Percentiles rank a stretch among this genome's conserved stretches.
These are phyloP conservation scores for Rosa hybrid DNA, from an alignment of 331 rosid genomes.

Conservation along the genomic window DNA sequence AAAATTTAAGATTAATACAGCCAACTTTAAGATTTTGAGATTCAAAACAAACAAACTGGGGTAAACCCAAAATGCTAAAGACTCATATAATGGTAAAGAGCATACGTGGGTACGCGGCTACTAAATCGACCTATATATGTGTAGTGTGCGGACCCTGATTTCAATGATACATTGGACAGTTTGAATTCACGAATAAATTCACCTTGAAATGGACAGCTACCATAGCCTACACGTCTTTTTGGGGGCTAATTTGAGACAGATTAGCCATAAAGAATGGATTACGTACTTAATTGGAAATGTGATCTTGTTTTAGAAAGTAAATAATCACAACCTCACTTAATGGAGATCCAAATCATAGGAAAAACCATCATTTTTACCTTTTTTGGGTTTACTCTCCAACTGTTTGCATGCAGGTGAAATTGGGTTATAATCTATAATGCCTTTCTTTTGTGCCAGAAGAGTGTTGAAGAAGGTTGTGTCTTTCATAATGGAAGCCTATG, in stretches of 20 bases:
- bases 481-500: slow-evolving; percentile 22
- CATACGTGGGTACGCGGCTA: too few species aligned
- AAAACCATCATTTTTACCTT: slow-evolving; percentile 9
- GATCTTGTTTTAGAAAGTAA: background rate
- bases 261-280: background rate
- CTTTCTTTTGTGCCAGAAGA: background rate
- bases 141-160: background rate
- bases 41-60: too few species aligned
- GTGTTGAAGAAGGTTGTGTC: slow-evolving; percentile 17
- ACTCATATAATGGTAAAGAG: background rate
- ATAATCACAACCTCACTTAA: background rate
- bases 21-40: too few species aligned
- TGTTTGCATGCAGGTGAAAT: slow-evolving; percentile 2
- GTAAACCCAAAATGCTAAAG: too few species aligned
- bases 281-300: background rate
- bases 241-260: background rate
- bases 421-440: background rate
- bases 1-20: too few species aligned
- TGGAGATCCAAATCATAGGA: slow-evolving; percentile 2
- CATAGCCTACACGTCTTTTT: background rate
- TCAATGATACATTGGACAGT: background rate
- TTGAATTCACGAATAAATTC: background rate
- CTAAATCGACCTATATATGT: too few species aligned
- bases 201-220: background rate
- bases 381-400: background rate